These are phyloP conservation scores for Thuidium tamariscinum DNA, from an alignment of 225 moss, liverwort and hornwort genomes.

Conservation along the genomic window DNA sequence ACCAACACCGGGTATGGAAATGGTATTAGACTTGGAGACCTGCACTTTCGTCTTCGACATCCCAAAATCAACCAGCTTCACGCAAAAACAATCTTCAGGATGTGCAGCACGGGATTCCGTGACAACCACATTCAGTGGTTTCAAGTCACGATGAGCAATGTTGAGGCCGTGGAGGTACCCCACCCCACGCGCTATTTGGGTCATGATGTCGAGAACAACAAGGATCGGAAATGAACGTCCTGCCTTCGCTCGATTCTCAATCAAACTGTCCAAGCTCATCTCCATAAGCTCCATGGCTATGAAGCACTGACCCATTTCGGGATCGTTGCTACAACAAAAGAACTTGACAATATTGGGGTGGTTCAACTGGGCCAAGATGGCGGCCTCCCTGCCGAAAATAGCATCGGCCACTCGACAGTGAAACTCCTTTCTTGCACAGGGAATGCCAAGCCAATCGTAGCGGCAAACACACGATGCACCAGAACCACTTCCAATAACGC, in stretches of 20 bases:
- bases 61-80: background rate
- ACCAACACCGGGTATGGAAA: background rate
- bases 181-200: background rate
- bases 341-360: background rate
- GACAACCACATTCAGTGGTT: background rate
- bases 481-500: background rate
- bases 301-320: background rate
- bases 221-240: background rate
- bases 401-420: background rate
- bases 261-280: background rate
- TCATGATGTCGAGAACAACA: background rate
- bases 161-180: background rate
- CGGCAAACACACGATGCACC: background rate
- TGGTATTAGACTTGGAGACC: background rate
- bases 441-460: background rate
- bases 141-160: background rate
- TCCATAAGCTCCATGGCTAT: background rate
- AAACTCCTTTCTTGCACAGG: background rate
- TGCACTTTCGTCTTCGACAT: background rate
- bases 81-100: background rate
- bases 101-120: background rate
- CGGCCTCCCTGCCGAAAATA: background rate
- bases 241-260: background rate
- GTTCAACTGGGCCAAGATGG: background rate
- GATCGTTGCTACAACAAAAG: background rate